Evolutionary conservation across 108 stramenopile genomes (phyloP).

Genomic region (Mediolabrus comicus): DNA sequence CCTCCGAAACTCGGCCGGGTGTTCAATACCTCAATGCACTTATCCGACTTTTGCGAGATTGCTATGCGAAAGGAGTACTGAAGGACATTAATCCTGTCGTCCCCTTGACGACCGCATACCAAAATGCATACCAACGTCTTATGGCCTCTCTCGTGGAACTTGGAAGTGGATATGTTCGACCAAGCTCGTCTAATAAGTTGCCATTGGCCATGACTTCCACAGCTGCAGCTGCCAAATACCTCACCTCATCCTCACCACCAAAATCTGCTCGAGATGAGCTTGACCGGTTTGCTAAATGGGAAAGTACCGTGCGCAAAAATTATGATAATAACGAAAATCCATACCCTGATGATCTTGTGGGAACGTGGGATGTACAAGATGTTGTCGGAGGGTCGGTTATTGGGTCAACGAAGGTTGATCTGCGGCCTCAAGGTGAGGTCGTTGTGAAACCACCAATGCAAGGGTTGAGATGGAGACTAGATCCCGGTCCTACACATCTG

Average conservation of each 20-base stretch:
- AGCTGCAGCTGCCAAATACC: slow-evolving; percentile 34
- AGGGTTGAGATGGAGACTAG: slow-evolving; percentile 83
- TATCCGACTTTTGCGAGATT: slow-evolving; percentile 61
- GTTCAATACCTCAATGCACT: slow-evolving; percentile 79
- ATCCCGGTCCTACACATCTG: slow-evolving; percentile 89
- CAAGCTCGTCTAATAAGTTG: slow-evolving; percentile 31
- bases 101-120: slow-evolving; percentile 60
- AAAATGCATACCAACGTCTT: slow-evolving; percentile 75
- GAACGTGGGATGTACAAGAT: slow-evolving; percentile 81
- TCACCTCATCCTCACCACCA: slow-evolving; percentile 43
- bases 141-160: slow-evolving; percentile 68
- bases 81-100: slow-evolving; percentile 59
- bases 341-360: slow-evolving; percentile 79
- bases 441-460: slow-evolving; percentile 65
- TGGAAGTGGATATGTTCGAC: slow-evolving; percentile 83
- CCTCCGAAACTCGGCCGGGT: slow-evolving; percentile 62
- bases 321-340: slow-evolving; percentile 40
- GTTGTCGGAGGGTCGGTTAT: slow-evolving; percentile 76
- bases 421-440: slow-evolving; percentile 66
- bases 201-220: slow-evolving; percentile 49
- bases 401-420: slow-evolving; percentile 61
- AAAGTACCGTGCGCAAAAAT: slow-evolving; percentile 62
- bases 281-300: slow-evolving; percentile 83
- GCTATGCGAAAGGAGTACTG: slow-evolving; percentile 69
- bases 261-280: slow-evolving; percentile 75